Evolutionary conservation across 2,329 filamentous ascomycete genomes (phyloP), one percentile per base, ranked within the genome.

Genomic region (Akanthomyces uredinophilus): DNA sequence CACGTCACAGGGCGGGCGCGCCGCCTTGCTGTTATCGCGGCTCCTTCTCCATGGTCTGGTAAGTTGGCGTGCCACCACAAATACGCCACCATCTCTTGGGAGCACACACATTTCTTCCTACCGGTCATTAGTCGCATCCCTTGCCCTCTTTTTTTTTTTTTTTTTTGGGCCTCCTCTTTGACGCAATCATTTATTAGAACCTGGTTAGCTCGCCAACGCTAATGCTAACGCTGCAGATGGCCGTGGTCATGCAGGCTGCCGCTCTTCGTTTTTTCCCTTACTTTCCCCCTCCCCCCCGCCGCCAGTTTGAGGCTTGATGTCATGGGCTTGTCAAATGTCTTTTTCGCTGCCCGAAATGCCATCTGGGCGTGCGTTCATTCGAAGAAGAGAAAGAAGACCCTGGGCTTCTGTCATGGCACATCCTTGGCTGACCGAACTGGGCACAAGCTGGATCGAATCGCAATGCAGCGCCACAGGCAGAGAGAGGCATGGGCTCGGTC

Each of bases 171-270:
- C 7, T 20, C 27, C 27, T 20, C 10, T 10, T 52, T 37, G 52
- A 22, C 24, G 32, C 41, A 27, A 47, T 46, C 56, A 59, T 16
- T 43, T 22, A 16, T 43, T 22, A 16, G 35, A 24, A 13, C 55
- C 43, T 57, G 54, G 20, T 22, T 41, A 51, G 44, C 56, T 51
- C n/a, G 16, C 46, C 56, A 22, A 41, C 56, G 56, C 56, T 59
- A 59, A 49, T 43, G 44, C 44, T 58, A 11, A n/a, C 22, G 32
- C 32, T 11, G 37, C 20, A 22, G 24, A 24, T 32, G 24, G 39
- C 10, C 3, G 32, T 35, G 32, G 50, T 16, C 37, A 55, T 44
- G 52, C 52, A 55, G 6, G 51, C 52, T n/a, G 41, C 53, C 24
- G 11, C 20, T 37, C 29, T 20, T 35, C 14, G 27, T 16, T 29